Evolutionary conservation across 345 rosid species (phyloP).

Genomic region (Clausena lansium): DNA sequence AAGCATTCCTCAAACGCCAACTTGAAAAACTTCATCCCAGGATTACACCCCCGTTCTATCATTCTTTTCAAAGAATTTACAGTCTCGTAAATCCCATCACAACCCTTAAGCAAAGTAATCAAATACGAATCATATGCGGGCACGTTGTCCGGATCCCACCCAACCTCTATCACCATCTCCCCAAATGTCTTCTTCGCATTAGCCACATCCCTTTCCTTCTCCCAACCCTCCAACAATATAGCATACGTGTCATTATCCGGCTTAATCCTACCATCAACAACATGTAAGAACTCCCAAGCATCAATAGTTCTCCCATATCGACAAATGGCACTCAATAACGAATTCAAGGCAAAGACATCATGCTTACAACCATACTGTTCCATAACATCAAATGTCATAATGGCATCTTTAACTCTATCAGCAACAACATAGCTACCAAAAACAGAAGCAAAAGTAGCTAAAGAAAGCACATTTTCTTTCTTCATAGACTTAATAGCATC

Average conservation of each 20-base stretch:
- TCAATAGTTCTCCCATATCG: slow-evolving; percentile 43
- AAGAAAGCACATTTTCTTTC: slow-evolving; percentile 39
- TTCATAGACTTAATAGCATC: slow-evolving; percentile 61
- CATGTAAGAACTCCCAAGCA: slow-evolving; percentile 39
- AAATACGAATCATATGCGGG: slow-evolving; percentile 54
- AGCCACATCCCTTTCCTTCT: slow-evolving; percentile 43
- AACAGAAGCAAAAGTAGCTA: slow-evolving; percentile 63
- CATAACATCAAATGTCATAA: slow-evolving; percentile 54
- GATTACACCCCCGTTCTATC: slow-evolving; percentile 39
- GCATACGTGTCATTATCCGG: slow-evolving; percentile 55
- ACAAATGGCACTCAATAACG: slow-evolving; percentile 64
- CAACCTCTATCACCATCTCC: slow-evolving; percentile 48
- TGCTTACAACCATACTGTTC: slow-evolving; percentile 42
- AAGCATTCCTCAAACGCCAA: slow-evolving; percentile 33
- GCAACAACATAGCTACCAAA: slow-evolving; percentile 54
- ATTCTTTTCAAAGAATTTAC: slow-evolving; percentile 30
- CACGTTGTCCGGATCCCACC: slow-evolving; percentile 53
- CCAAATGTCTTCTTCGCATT: slow-evolving; percentile 32
- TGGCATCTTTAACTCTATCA: slow-evolving; percentile 38
- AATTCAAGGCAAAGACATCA: slow-evolving; percentile 50
- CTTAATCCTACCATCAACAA: slow-evolving; percentile 34
- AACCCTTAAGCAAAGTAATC: slow-evolving; percentile 43
- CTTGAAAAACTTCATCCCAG: slow-evolving; percentile 43
- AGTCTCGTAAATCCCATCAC: slow-evolving; percentile 39
- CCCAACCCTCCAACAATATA: slow-evolving; percentile 63